Evolutionary conservation across 108 stramenopile genomes (phyloP).

Genomic region (Cylindrotheca fusiformis): DNA sequence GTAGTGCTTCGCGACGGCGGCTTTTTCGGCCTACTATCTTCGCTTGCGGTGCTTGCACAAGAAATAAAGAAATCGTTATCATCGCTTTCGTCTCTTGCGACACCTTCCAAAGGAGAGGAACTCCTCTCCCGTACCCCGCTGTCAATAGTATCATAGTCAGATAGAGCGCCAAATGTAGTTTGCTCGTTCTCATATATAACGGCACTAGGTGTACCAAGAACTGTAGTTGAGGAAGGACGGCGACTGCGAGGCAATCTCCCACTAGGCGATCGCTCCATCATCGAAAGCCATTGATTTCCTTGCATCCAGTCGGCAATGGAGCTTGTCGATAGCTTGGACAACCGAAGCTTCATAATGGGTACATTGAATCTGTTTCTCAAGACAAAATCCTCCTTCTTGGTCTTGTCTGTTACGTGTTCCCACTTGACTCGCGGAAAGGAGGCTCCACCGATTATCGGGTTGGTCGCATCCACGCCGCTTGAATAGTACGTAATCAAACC

Average conservation of each 20-base stretch:
- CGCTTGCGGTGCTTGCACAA: too few species aligned
- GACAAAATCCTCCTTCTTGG: neutral
- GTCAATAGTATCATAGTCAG: too few species aligned
- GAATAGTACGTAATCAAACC: neutral
- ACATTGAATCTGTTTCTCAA: neutral
- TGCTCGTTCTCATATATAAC: neutral
- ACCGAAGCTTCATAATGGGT: neutral
- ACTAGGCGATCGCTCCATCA: neutral
- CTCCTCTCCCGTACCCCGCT: too few species aligned
- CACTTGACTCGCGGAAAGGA: neutral
- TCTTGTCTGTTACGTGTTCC: neutral
- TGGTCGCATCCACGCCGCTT: neutral
- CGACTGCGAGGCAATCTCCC: too few species aligned
- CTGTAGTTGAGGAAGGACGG: too few species aligned
- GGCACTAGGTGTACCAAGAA: too few species aligned
- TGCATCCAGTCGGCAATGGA: neutral
- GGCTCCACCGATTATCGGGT: neutral
- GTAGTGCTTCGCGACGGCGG: too few species aligned
- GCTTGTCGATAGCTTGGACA: neutral
- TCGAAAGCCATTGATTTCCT: neutral
- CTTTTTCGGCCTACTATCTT: too few species aligned
- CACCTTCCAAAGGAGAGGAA: too few species aligned
- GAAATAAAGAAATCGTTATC: too few species aligned
- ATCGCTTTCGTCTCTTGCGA: too few species aligned
- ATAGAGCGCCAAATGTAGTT: neutral